Base-by-base conservation (phyloP, 108 stramenopile species). In the Parmales sp. region DNA sequence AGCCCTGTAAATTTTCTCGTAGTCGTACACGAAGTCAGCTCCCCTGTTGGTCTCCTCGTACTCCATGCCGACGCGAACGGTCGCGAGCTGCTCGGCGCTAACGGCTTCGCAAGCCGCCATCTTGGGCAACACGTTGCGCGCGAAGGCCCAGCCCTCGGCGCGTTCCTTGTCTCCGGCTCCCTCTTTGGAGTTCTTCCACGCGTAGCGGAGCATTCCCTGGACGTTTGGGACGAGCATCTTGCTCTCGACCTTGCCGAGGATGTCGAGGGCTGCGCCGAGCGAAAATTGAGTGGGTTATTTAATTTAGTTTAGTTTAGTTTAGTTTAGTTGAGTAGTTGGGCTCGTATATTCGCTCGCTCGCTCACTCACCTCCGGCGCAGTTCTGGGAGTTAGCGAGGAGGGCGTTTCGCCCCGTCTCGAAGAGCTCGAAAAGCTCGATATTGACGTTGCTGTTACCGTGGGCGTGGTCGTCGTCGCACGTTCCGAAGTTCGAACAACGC, bases 401-500 rank as follows among this genome's bases (percentile, higher is more conserved):
- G 54, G 29, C 31, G 31, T 28, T 34, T 34, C 36, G 31, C 13
- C 54, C 54, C 6, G 54, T 34, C 26, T 34, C 1, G 54, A 28
- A 60, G 16, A 34, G 20, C 3, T 11, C 54, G 11, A 60, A 28
- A 20, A 60, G 54, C 31, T 60, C 54, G 26, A 34, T 34, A 34
- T 60, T 60, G 54, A 60, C 54, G 54, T 28, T 34, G 54, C 31
- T 34, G 3, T 28, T 34, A 20, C 31, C 18, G 31, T 60, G 29
- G 3, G 31, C 54, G 54, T 60, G 54, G 3, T 28, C 31, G 31
- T 28, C 54, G 5, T 3, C 13, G 13, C 31, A 34, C 31, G 29
- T 34, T 11, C 13, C 54, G 75, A 77, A 90, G 38, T 86, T 67
- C 16, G 4, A 20, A 66, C 81, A 84, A 1, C 78, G 76, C 69